Percentiles rank a stretch among this genome's conserved stretches.
Conservation (phyloP, 1,284 basidiomycete species). For the Leccinum subrobustum region DNA sequence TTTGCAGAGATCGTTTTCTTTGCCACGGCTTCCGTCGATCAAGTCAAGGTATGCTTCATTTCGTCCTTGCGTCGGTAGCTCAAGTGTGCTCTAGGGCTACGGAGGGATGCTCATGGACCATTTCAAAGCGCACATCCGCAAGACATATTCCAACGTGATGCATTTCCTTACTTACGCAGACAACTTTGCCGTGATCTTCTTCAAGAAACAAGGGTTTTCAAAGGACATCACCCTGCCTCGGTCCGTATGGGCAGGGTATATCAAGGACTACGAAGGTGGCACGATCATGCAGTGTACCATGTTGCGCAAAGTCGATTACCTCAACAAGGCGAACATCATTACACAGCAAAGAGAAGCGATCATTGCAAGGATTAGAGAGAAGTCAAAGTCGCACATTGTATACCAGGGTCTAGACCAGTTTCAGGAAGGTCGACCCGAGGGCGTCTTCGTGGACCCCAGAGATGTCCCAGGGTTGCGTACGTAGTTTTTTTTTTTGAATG, state of each 20-base stretch:
- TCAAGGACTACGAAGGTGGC: conserved; percentile 99
- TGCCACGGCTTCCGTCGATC: conserved; percentile 94
- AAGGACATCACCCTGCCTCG: conserved; percentile 94
- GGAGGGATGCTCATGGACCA: conserved; percentile 99
- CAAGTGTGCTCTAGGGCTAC: conserved; percentile 68
- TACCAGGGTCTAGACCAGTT: conserved; percentile 84
- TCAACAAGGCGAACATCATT: conserved; percentile 80
- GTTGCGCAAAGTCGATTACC: conserved; percentile 88
- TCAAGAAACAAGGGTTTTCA: conserved; percentile 98
- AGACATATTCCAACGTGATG: conserved; percentile 80
- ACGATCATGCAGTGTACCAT: conserved; percentile 99
- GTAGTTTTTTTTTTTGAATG: conserved; percentile 30
- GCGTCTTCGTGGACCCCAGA: conserved; percentile 57
- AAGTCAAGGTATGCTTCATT: conserved; percentile 79
- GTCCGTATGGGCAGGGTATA: conserved; percentile 96
- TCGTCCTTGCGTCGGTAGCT: not conserved
- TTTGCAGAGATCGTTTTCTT: conserved; percentile 99
- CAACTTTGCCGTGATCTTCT: conserved; percentile 98
- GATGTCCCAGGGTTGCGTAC: conserved; percentile 84
- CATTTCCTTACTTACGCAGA: conserved; percentile 98
- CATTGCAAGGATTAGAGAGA: conserved; percentile 84
- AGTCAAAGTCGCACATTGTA: conserved; percentile 86
- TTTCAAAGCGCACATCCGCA: conserved; percentile 91
- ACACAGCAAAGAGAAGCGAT: conserved; percentile 87
- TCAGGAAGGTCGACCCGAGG: conserved; percentile 51